Percentiles rank a stretch among this genome's conserved stretches.
phyloP scores from a whole-genome alignment of 306 rosid genomes.

The Quillaja saponaria region DNA sequence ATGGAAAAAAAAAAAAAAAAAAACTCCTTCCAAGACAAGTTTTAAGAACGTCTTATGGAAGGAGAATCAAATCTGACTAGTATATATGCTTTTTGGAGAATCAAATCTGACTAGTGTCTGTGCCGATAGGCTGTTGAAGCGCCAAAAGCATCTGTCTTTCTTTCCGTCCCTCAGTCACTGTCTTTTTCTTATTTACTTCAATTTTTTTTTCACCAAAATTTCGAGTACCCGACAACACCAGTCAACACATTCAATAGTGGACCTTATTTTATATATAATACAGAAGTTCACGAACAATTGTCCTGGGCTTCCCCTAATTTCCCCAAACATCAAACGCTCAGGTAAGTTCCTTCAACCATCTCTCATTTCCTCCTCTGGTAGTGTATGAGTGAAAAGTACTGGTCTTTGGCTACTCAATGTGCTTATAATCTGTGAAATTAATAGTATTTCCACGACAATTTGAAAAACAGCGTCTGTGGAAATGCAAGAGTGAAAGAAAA shows the following conservation, averaged over 20 bases:
- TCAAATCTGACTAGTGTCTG: neutral
- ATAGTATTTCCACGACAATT: neutral
- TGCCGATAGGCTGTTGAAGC: neutral
- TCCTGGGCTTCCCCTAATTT: no score
- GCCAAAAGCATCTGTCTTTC: constrained; percentile 2
- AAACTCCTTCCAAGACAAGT: no score
- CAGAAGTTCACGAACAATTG: no score
- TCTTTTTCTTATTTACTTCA: neutral
- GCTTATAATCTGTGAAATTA: neutral
- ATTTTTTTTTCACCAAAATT: neutral
- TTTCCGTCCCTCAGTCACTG: no score
- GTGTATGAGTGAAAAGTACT: neutral
- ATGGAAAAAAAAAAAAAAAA: no score
- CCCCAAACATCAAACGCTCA: no score
- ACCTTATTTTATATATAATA: no score
- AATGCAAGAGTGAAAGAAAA: neutral
- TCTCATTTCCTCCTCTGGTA: neutral
- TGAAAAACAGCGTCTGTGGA: neutral
- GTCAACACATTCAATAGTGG: no score
- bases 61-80: neutral
- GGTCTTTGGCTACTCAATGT: neutral
- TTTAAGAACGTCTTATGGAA: no score
- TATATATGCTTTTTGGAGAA: no score
- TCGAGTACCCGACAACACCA: neutral
- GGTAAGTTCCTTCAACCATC: no score